These are phyloP conservation scores for Ganoderma lucidum DNA, from an alignment of 1,284 basidiomycete species.

Conservation along the genomic window DNA sequence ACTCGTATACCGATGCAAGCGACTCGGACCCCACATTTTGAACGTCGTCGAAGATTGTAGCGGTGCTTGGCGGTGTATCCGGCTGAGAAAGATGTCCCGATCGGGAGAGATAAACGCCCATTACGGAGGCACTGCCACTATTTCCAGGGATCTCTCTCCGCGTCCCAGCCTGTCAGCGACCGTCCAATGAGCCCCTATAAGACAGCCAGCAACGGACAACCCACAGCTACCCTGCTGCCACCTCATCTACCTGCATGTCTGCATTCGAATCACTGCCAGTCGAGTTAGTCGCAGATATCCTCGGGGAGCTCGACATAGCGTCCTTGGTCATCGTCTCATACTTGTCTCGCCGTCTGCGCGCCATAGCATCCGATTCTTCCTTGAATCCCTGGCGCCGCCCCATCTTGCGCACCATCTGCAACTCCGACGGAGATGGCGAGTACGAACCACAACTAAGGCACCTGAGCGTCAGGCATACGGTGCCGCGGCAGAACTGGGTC, in stretches of 20 bases:
- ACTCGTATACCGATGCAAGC: slow-evolving; percentile 13
- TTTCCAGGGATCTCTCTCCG: slow-evolving; percentile 1
- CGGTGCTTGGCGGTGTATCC: slow-evolving; percentile 11
- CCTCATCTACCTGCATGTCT: slow-evolving; percentile 16
- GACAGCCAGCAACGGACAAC: neutral
- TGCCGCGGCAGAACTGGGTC: slow-evolving; percentile 79
- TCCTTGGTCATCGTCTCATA: slow-evolving; percentile 65
- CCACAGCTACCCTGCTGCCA: slow-evolving; percentile 1
- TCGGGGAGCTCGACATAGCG: slow-evolving; percentile 69
- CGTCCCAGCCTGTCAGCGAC: slow-evolving; percentile 16
- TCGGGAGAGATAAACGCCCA: slow-evolving; percentile 5
- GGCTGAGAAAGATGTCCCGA: neutral
- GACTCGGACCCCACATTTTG: neutral
- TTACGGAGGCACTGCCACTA: slow-evolving; percentile 20
- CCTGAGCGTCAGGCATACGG: slow-evolving; percentile 63
- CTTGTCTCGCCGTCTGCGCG: slow-evolving; percentile 63
- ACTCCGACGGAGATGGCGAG: slow-evolving; percentile 38
- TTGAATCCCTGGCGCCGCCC: slow-evolving; percentile 79
- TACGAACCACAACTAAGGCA: slow-evolving; percentile 63
- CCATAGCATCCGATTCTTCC: slow-evolving; percentile 64
- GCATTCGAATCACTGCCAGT: slow-evolving; percentile 67
- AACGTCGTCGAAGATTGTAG: neutral
- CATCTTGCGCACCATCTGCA: slow-evolving; percentile 62
- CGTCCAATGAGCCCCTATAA: slow-evolving; percentile 5
- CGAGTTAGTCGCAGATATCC: slow-evolving; percentile 76